Conservation (phyloP, 371 early-diverging fungal species). For the Neoconidiobolus thromboides region DNA sequence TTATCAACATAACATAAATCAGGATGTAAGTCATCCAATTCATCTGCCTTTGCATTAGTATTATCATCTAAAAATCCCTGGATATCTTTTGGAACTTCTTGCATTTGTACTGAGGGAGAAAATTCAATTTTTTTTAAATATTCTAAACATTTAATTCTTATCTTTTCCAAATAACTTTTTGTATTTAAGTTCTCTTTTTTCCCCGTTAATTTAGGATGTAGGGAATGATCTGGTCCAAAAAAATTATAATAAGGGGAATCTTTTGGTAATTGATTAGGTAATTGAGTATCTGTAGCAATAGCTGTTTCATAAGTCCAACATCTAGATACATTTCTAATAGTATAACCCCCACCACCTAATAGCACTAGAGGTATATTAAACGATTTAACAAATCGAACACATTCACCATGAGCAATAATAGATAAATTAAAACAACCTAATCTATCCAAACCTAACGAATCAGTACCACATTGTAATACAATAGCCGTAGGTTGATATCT, state of each 20-base stretch:
- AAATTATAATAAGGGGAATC: constrained; percentile 33
- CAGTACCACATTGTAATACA: constrained; percentile 83
- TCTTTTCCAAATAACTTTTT: constrained; percentile 53
- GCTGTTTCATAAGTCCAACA: constrained; percentile 93
- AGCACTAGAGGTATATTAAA: constrained; percentile 67
- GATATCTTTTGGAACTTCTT: constrained; percentile 58
- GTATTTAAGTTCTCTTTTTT: constrained; percentile 83
- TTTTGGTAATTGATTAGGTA: constrained; percentile 54
- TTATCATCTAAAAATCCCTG: constrained; percentile 53
- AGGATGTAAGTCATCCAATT: constrained; percentile 25
- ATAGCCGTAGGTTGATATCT: constrained; percentile 59
- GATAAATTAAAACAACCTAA: constrained; percentile 94
- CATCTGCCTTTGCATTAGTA: constrained; percentile 30
- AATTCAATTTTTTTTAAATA: constrained; percentile 73
- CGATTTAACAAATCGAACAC: constrained; percentile 60
- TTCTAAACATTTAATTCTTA: constrained; percentile 66
- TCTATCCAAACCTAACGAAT: constrained; percentile 73
- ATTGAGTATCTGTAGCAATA: constrained; percentile 51
- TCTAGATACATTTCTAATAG: constrained; percentile 76
- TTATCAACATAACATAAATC: constrained; percentile 6
- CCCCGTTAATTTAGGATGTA: constrained; percentile 60
- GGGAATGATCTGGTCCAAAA: constrained; percentile 68
- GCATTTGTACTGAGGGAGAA: constrained; percentile 96
- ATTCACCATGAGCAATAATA: constrained; percentile 66
- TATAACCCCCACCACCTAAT: constrained; percentile 92